Evolutionary conservation across 2,329 filamentous ascomycete genomes (phyloP).

Genomic region (Neonectria ditissima): DNA sequence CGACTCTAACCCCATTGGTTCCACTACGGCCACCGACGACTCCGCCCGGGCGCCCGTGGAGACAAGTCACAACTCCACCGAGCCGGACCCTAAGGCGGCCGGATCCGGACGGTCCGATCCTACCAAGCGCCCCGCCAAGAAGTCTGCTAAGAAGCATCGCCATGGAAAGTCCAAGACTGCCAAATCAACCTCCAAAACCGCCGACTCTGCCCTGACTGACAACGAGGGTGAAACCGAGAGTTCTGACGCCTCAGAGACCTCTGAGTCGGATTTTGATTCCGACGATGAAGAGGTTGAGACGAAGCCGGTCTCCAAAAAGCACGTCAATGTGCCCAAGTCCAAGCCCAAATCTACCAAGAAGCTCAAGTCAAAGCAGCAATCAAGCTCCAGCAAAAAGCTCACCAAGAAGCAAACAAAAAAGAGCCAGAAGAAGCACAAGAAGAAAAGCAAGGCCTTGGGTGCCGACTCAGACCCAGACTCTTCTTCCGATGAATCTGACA

Average conservation of each 20-base stretch:
- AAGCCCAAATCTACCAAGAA: slow-evolving; percentile 27
- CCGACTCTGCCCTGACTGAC: slow-evolving; percentile 12
- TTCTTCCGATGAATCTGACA: slow-evolving; percentile 40
- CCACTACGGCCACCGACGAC: slow-evolving; percentile 30
- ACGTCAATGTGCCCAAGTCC: slow-evolving; percentile 13
- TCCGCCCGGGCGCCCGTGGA: slow-evolving; percentile 31
- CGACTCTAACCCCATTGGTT: slow-evolving; percentile 27
- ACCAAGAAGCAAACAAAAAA: slow-evolving; percentile 25
- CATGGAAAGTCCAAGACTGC: slow-evolving; percentile 31
- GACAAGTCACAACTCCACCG: slow-evolving; percentile 27
- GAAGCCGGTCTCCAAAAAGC: slow-evolving; percentile 29
- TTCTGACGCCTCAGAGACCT: slow-evolving; percentile 27
- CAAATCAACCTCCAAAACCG: slow-evolving; percentile 18
- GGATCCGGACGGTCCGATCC: slow-evolving; percentile 23
- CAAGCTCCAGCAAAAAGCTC: slow-evolving; percentile 12
- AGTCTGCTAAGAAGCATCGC: slow-evolving; percentile 28
- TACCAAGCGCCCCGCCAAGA: slow-evolving; percentile 24
- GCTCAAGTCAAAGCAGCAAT: slow-evolving; percentile 24
- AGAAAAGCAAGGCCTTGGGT: slow-evolving; percentile 16
- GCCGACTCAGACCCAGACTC: slow-evolving; percentile 39
- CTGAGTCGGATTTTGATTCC: slow-evolving; percentile 34
- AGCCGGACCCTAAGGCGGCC: slow-evolving; percentile 23
- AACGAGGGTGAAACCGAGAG: slow-evolving; percentile 24
- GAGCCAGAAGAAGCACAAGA: slow-evolving; percentile 21
- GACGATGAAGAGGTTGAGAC: slow-evolving; percentile 22